phyloP scores from a whole-genome alignment of 2,329 filamentous ascomycete species.

The Neopestalotiopsis sp. region DNA sequence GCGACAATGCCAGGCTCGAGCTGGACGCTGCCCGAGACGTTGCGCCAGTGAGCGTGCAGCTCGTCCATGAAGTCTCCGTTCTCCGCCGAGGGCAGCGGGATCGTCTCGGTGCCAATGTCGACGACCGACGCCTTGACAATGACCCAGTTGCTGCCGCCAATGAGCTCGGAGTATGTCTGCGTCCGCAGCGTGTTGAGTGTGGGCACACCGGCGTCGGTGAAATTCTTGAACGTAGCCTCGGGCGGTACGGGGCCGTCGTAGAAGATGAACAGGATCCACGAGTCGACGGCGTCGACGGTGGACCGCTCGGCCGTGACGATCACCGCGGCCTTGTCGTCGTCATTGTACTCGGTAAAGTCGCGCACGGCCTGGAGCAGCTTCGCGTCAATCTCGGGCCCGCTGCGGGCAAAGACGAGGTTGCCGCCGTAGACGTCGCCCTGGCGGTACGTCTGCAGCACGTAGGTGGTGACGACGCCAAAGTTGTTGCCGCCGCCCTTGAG shows the following conservation, averaged over 20 bases:
- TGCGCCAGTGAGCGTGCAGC: constrained; percentile 41
- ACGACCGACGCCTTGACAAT: constrained; percentile 40
- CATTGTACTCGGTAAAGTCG: constrained; percentile 62
- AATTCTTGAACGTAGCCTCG: constrained; percentile 59
- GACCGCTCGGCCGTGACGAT: constrained; percentile 61
- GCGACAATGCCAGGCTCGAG: constrained; percentile 37
- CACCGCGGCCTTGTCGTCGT: constrained; percentile 63
- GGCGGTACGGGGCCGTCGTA: constrained; percentile 63
- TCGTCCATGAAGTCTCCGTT: constrained; percentile 36
- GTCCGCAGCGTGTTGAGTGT: constrained; percentile 50
- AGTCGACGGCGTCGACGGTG: constrained; percentile 49
- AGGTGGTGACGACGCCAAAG: constrained; percentile 55
- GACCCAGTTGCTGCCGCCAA: constrained; percentile 49
- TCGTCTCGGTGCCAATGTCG: constrained; percentile 43
- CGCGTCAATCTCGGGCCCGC: constrained; percentile 31
- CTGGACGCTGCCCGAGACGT: constrained; percentile 30
- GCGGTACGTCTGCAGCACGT: constrained; percentile 48
- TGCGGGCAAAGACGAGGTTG: constrained; percentile 43
- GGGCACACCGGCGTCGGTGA: constrained; percentile 50
- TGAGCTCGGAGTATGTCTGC: constrained; percentile 53
- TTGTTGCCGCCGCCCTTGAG: constrained; percentile 64
- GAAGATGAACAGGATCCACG: constrained; percentile 67
- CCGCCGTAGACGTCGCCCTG: constrained; percentile 50
- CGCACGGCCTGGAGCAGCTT: constrained; percentile 52
- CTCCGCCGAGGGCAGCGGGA: constrained; percentile 37